phyloP scores from a whole-genome alignment of 78 protist species.

The Pelomyxa schiedti region DNA sequence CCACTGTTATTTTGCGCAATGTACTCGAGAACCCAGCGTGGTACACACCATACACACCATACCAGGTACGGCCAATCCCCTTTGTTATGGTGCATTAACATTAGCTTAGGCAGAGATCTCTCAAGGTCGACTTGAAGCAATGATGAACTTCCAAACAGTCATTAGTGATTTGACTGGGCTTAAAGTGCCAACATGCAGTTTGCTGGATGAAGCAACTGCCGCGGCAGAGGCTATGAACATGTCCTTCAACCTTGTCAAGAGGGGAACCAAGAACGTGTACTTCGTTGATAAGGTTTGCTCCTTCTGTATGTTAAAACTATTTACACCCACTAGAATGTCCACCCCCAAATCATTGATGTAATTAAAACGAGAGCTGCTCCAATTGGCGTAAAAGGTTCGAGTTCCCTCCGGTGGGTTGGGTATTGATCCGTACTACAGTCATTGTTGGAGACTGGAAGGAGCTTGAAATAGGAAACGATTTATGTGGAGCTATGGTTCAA shows the following conservation, averaged over 20 bases:
- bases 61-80: conserved; percentile 58
- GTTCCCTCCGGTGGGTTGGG: not conserved
- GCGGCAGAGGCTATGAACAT: conserved; percentile 90
- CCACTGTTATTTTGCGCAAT: conserved; percentile 86
- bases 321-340: no score
- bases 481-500: conserved; percentile 69
- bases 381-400: conserved; percentile 44
- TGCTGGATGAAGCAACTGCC: conserved; percentile 93
- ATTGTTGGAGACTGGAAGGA: not conserved
- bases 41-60: conserved; percentile 99
- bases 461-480: not conserved
- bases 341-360: conserved; percentile 81
- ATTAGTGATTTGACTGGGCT: conserved; percentile 82
- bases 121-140: conserved; percentile 92
- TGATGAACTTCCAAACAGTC: conserved; percentile 92
- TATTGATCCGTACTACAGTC: not conserved
- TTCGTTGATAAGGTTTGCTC: conserved; percentile 14
- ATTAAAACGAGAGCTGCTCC: conserved; percentile 72
- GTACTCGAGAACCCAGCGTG: conserved; percentile 94
- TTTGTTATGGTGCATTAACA: not conserved
- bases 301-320: conserved; percentile 56
- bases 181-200: conserved; percentile 81
- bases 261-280: no score
- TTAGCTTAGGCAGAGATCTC: conserved; percentile 78
- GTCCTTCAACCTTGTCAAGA: no score